Percentiles rank a stretch among this genome's conserved stretches.
Conservation (phyloP, 805 yeast genomes). For the Kuraishia piskuri region DNA sequence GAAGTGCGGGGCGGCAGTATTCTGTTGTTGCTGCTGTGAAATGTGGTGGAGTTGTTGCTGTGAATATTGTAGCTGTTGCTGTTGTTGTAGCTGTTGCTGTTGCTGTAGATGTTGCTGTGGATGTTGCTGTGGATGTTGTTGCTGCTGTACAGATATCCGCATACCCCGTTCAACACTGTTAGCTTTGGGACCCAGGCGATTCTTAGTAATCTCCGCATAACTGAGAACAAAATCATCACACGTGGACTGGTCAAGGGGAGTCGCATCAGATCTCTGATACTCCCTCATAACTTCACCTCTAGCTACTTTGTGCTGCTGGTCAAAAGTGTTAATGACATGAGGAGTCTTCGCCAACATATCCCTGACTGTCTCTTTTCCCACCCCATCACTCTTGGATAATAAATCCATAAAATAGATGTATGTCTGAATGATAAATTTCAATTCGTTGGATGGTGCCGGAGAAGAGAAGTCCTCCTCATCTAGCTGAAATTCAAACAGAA, state of each 20-base stretch:
- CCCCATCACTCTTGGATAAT: background rate
- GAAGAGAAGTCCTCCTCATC: background rate
- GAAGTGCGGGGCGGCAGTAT: background rate
- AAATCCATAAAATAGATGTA: background rate
- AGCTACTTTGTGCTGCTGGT: background rate
- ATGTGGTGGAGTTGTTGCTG: background rate
- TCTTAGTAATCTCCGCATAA: background rate
- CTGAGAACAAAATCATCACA: background rate
- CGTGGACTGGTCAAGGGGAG: background rate
- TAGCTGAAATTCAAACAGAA: background rate
- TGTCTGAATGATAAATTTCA: background rate
- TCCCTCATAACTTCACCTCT: background rate
- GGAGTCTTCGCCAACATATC: background rate
- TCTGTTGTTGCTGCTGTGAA: background rate
- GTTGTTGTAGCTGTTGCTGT: conserved; percentile 3
- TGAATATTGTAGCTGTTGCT: background rate
- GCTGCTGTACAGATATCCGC: background rate
- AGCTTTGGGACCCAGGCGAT: background rate
- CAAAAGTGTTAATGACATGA: background rate
- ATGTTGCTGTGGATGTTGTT: conserved; percentile 5
- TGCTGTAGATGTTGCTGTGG: conserved; percentile 5
- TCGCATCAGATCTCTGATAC: background rate
- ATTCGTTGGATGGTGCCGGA: background rate
- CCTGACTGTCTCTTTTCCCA: background rate
- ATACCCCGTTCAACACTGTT: background rate